These are phyloP conservation scores for Pseudomassariella vexata DNA, from an alignment of 2,329 filamentous ascomycete species.

Conservation along the genomic window DNA sequence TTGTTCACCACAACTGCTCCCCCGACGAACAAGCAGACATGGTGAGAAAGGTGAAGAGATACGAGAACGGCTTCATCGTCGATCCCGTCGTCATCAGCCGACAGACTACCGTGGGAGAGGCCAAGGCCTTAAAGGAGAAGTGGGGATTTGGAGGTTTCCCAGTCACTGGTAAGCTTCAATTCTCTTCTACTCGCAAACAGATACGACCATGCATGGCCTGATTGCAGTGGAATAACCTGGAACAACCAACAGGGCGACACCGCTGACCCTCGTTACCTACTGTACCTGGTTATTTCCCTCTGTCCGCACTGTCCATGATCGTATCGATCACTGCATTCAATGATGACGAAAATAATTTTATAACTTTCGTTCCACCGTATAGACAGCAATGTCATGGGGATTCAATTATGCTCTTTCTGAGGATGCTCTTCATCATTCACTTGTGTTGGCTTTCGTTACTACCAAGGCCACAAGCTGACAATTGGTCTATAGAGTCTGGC, in stretches of 20 bases:
- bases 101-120: slow-evolving; percentile 83
- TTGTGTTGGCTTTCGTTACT: slow-evolving; percentile 2
- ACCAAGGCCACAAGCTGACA: slow-evolving; percentile 27
- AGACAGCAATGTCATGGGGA: slow-evolving; percentile 86
- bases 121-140: slow-evolving; percentile 88
- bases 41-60: slow-evolving; percentile 98
- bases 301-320: no score
- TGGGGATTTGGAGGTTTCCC: slow-evolving; percentile 99
- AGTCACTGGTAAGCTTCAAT: slow-evolving; percentile 79
- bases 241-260: no score
- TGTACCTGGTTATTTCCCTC: no score
- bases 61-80: slow-evolving; percentile 97
- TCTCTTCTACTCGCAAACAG: no score
- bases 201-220: no score
- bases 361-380: slow-evolving; percentile 99
- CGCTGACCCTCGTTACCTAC: no score
- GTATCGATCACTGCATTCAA: slow-evolving; percentile 27
- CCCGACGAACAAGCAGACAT: slow-evolving; percentile 95
- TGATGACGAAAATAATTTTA: slow-evolving; percentile 79
- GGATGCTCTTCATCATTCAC: slow-evolving; percentile 16
- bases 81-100: slow-evolving; percentile 91
- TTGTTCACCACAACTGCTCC: slow-evolving; percentile 99
- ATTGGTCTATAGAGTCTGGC: slow-evolving; percentile 64
- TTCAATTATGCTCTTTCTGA: slow-evolving; percentile 47
- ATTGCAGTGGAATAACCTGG: no score